Evolutionary conservation across 2,329 filamentous ascomycete genomes (phyloP), one percentile per base, ranked within the genome.

Genomic region (Penicillium sp.): DNA sequence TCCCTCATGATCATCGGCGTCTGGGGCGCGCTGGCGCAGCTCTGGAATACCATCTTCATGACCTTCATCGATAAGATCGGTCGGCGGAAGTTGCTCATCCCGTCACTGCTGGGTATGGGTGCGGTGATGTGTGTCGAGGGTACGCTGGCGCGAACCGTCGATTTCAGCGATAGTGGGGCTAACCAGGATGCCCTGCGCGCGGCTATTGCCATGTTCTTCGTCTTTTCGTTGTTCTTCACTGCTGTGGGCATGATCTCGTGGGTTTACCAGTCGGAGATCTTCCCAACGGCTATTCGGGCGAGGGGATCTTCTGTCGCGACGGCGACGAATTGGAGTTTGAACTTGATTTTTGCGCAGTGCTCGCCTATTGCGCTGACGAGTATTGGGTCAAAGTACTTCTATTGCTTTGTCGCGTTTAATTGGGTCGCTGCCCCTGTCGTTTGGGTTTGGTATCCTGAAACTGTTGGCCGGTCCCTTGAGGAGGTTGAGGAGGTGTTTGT

Each of bases 1-100:
- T 79, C 80, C 0, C 75, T 83, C 4, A 77, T 83, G 72, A 81
- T 83, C 50, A 79, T 82, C 60, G 82, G 81, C 3, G 78, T 83
- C 61, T 81, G 77, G 64, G 81, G 81, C 24, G 79, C 80, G 1
- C 72, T 84, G 7, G 79, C 80, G 0, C 79, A 79, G 33, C 68
- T 81, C 22, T 83, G 79, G 75, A 80, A 80, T 60, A 80, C 77
- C 1, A 64, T 81, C 6, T 79, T 80, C 51, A 76, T 83, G 58
- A 68, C 71, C 36, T 68, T 80, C 43, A 67, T 83, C 46, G 81
- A 84, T 63, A 76, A 71, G 16, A 68, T 83, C 44, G 80, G 80
- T 16, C 79, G 81, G 31, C 73, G 82, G 50, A 82, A 80, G 65
- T 75, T 81, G 1, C 72, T 84, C 9, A 78, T 83, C 51, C 73